Base-by-base conservation (phyloP, 2,329 filamentous ascomycete genomes). In the Nothophaeocryptopus gaeumannii region DNA sequence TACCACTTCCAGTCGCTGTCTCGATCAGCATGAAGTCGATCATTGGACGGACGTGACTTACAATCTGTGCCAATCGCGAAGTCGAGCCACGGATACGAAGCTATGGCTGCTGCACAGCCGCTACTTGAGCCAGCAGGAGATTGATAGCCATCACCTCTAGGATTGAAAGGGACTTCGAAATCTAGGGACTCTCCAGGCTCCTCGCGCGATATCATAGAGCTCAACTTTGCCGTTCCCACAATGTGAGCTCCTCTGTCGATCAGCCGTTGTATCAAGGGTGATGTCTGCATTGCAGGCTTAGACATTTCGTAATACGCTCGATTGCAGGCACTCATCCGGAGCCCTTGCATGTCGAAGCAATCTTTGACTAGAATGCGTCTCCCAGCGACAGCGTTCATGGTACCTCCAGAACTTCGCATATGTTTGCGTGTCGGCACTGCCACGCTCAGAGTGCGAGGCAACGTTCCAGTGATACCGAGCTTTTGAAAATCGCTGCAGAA, bases 231-330 rank as follows among this genome's bases (percentile, higher is more conserved):
- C 50, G 72, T 74, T 5, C 72, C 72, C 2, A 74, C 66, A 9
- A 73, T 58, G 11, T 71, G 69, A 0, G 80, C 83, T 0, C 84
- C 84, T 2, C 78, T 72, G 45, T 81, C 75, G 2, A 85, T 71
- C 1, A 87, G 65, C 2, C 71, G 68, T 43, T 80, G 76, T 4
- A 58, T 52, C 10, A 37, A 8, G 8, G 50, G 45, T 8, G 77
- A 75, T 0, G 78, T 83, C 1, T 55, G 57, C 2, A 65, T 72
- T 0, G 71, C 66, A 2, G 70, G 59, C 20, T 9, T 30, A 8
- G 32, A 10, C 3, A 38, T 5, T 2, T 9, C 20, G 15, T 55
- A 37, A 36, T 50, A 62, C 3, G 56, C 56, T 31, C 36, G 15
- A 50, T 55, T 59, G 29, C 55, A 53, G 0, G 53, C 29, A 12